Base-by-base conservation (phyloP, 768 basidiomycete genomes). In the Suillus alpinus region DNA sequence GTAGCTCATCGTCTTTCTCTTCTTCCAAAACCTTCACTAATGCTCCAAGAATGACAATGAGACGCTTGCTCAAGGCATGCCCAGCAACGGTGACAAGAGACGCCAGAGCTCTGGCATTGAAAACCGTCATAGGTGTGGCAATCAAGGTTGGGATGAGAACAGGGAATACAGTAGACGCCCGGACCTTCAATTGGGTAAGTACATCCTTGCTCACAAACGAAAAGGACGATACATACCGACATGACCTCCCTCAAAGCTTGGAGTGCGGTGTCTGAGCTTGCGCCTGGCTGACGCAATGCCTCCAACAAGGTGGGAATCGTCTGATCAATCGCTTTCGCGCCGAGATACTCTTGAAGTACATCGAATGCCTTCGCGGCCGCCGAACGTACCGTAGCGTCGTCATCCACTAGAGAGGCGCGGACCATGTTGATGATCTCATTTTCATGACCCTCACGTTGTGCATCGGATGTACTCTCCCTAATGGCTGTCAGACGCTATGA, bases 1-100 rank as follows among this genome's bases (percentile, higher is more conserved):
- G 72, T 3, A 96, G 77, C 56, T 95, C 94, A 51, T 90, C 87
- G 56, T 89, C 86, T 64, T 70, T 73, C 49, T 86, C 83, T 12
- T 81, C 80, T 71, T 98, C 94, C 9, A 85, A 69, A 0, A 91
- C 88, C 68, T 86, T 89, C 58, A 95, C 86, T 16, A 98, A 78
- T 0, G 96, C 85, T 57, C 77, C 85, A 63, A 98, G 75, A 39
- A 98, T 91, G 26, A 86, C 80, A 4, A 83, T 88, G 52, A 98
- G 73, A 23, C 95, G 86, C 67, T 85, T 86, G 76, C 91, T 97
- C 57, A 98, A 77, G 0, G 97, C 94, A 57, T 82, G 84, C 3
- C 97, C 96, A 41, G 97, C 97, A 12, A 98, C 97, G 0, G 92
- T 91, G 14, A 98, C 94, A 41, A 99, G 81, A 0, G 95, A 89